phyloP scores from a whole-genome alignment of 495 filamentous ascomycete species.

The Lophiostoma macrostomum region DNA sequence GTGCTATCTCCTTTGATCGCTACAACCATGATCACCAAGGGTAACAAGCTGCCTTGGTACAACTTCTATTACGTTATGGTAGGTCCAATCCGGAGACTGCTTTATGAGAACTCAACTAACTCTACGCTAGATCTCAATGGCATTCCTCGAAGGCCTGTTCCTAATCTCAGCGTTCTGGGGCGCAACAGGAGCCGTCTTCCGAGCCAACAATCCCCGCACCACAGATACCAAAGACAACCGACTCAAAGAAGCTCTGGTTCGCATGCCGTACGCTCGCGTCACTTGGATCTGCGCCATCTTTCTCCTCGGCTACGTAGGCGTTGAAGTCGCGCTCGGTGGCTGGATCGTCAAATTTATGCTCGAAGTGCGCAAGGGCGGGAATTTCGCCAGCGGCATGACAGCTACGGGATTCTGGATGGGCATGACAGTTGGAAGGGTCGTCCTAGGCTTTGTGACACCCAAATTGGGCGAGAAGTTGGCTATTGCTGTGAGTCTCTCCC shows the following conservation, averaged over 20 bases:
- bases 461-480: constrained; percentile 59
- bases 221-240: constrained; percentile 48
- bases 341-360: constrained; percentile 70
- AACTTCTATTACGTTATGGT: constrained; percentile 64
- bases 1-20: constrained; percentile 57
- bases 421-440: constrained; percentile 57
- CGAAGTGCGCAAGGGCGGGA: constrained; percentile 51
- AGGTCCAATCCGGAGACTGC: constrained; percentile 10
- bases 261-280: constrained; percentile 48
- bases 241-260: constrained; percentile 56
- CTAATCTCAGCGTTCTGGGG: constrained; percentile 63
- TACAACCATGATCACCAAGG: constrained; percentile 54
- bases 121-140: constrained; percentile 53
- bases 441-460: constrained; percentile 62
- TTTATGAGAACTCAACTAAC: background rate
- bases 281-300: constrained; percentile 78
- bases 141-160: constrained; percentile 57
- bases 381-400: constrained; percentile 60
- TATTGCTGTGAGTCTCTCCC: constrained; percentile 46
- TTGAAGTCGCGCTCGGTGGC: constrained; percentile 79
- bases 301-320: constrained; percentile 74
- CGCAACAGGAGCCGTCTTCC: constrained; percentile 60
- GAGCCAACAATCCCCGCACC: constrained; percentile 46
- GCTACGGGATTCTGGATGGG: constrained; percentile 68
- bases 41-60: constrained; percentile 50